Base-by-base conservation (phyloP, 371 early-diverging fungal genomes). In the Mortierella sp. region DNA sequence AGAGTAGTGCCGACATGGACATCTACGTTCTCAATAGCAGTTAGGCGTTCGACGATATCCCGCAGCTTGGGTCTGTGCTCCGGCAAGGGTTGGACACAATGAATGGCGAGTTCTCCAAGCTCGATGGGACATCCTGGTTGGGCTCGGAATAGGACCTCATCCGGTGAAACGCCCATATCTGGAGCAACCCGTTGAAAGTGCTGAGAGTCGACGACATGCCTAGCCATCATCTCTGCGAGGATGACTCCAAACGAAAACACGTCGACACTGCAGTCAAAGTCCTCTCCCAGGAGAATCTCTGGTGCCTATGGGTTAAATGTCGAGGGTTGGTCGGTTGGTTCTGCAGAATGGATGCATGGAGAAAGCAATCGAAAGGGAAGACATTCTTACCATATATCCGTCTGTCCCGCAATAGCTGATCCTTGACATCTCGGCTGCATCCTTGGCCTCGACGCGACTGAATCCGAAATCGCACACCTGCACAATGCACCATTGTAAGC, bases 401-500 rank as follows among this genome's bases (percentile, higher is more conserved):
- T 86, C 92, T 19, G 93, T 92, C 34, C 93, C 93, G 75, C 93
- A 92, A 76, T 89, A 92, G n/a, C 89, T 89, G 19, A 92, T 87
- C 26, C 91, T 76, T 48, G 89, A 88, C 81, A 83, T 87, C 74
- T 91, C 92, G 53, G 86, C 88, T 21, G 86, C 88, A 53, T 82
- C 86, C 37, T 77, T 81, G 72, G 88, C 83, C 14, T 76, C 87
- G 14, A 81, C 78, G 72, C 92, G 88, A 73, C 90, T 89, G 75
- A 92, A 89, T 9, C 92, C 92, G 83, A 92, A 92, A 76, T 92
- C 93, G 81, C 93, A 92, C 5, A 92, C 88, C 87, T 92, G 88
- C 19, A 24, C 67, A 67, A 10, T 9, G 2, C 11, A 37, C 21
- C 64, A 37, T 34, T 6, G 5, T 6, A 64, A 2, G 6, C 19